Base-by-base conservation (phyloP, 1,139 yeast genomes). In the Kurtzmaniella quercitrusa region DNA sequence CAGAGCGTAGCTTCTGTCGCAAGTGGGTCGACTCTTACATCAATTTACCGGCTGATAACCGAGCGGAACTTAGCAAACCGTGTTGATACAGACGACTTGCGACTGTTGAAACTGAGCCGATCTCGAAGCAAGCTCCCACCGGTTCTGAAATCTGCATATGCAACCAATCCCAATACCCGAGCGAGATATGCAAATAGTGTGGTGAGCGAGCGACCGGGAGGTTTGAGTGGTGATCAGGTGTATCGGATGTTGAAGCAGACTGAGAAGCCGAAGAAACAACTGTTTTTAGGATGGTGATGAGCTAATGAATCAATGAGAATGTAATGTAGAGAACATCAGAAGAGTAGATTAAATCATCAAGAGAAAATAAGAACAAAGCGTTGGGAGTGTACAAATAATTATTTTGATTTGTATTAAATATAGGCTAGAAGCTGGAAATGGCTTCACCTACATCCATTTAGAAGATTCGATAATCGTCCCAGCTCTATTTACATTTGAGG, bases 21-120 rank as follows among this genome's bases (percentile, higher is more conserved):
- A 14, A 30, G 34, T 14, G 34, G 34, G 15, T 14, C 17, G 5
- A 14, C 34, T 16, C 18, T 30, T 11, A 44, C 45, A 43, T 53
- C 56, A 21, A 68, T 69, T 36, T 69, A 68, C 48, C 55, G 62
- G 42, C 66, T 71, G 6, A 60, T 69, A 14, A 62, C 73, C n/a
- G 69, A 60, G 49, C 51, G 70, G 34, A 64, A 63, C 45, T 45
- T 63, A 23, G 40, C 56, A 15, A 59, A 47, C 38, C 47, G 46
- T 35, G 38, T 51, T 9, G 59, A 56, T 9, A 57, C 59, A 19
- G 51, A 40, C 36, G 47, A 42, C 7, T 14, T 34, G 9, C 16
- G 35, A 3, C 30, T 33, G 26, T 19, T 36, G 5, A 30, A 39
- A 14, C 47, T 50, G 15, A 35, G 41, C 20, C 38, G 43, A 20